Percentiles rank a stretch among this genome's conserved stretches.
phyloP scores from a whole-genome alignment of 352 stramenopile genomes.

The Phytopythium boreale region DNA sequence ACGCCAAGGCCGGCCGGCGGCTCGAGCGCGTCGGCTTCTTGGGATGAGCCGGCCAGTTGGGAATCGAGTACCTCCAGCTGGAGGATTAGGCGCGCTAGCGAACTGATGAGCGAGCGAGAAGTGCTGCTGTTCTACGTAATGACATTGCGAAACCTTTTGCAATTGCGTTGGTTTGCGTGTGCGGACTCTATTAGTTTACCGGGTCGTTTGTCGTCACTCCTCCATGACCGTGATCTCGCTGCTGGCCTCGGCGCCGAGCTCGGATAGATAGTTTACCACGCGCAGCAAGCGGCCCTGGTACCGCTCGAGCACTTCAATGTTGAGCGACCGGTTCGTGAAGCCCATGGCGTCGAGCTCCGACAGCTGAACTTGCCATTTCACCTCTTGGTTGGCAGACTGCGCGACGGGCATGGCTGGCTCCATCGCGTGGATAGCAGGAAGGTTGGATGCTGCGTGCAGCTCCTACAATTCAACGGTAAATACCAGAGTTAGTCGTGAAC shows the following conservation, averaged over 20 bases:
- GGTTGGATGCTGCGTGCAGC: slow-evolving; percentile 26
- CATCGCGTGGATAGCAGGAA: slow-evolving; percentile 64
- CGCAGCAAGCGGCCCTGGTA: slow-evolving; percentile 79
- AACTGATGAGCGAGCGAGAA: background rate
- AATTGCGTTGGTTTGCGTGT: background rate
- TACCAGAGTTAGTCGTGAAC: background rate
- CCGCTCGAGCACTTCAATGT: slow-evolving; percentile 68
- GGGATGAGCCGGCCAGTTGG: slow-evolving; percentile 26
- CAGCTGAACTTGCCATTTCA: slow-evolving; percentile 68
- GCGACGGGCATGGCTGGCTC: slow-evolving; percentile 60
- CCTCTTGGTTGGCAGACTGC: slow-evolving; percentile 39
- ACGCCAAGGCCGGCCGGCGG: slow-evolving; percentile 40
- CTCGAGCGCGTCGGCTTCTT: slow-evolving; percentile 70
- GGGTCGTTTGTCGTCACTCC: slow-evolving; percentile 19
- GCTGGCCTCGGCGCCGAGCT: slow-evolving; percentile 29
- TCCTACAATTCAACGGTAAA: slow-evolving; percentile 17
- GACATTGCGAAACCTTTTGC: background rate
- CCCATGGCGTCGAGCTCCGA: slow-evolving; percentile 65
- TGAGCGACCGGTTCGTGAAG: slow-evolving; percentile 61
- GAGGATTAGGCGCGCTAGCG: no score
- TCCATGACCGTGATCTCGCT: slow-evolving; percentile 34
- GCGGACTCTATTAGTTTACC: slow-evolving; percentile 9
- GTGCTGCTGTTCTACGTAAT: background rate
- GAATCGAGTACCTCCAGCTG: no score
- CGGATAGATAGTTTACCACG: slow-evolving; percentile 83